A percentile compares a stretch with the other conserved stretches of the same genome.
These are phyloP conservation scores for Acanthamoeba sp. DNA, from an alignment of 208 protist species.

Conservation along the genomic window DNA sequence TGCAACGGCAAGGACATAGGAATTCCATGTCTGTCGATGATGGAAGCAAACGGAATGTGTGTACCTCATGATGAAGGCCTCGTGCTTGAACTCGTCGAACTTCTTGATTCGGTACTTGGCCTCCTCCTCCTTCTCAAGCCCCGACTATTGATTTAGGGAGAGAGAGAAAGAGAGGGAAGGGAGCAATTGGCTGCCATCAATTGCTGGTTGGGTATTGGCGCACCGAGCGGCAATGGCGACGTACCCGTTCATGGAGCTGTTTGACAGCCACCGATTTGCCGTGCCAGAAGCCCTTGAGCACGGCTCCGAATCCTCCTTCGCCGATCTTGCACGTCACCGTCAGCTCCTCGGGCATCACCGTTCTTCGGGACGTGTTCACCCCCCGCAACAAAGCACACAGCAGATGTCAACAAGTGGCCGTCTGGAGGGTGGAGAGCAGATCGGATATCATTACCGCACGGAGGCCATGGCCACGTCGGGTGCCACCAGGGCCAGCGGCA, in stretches of 20 bases:
- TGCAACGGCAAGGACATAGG: neutral
- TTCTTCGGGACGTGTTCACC: neutral
- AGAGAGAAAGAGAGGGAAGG: neutral
- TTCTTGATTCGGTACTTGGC: slow-evolving; percentile 52
- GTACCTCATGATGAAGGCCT: slow-evolving; percentile 82
- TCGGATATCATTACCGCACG: neutral
- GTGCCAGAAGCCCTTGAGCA: slow-evolving; percentile 60
- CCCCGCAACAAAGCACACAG: neutral
- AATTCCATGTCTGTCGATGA: too few relatives aligned
- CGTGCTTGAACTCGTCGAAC: slow-evolving; percentile 81
- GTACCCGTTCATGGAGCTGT: slow-evolving; percentile 20
- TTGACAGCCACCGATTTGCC: slow-evolving; percentile 53
- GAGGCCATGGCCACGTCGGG: slow-evolving; percentile 41
- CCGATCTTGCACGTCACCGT: slow-evolving; percentile 58
- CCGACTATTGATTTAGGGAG: neutral
- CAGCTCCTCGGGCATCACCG: slow-evolving; percentile 6
- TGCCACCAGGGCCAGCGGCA: neutral
- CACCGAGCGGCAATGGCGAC: neutral
- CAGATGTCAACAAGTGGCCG: neutral
- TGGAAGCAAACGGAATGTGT: too few relatives aligned
- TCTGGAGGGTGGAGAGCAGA: neutral
- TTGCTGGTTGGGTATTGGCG: too few relatives aligned
- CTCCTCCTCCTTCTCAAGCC: slow-evolving; percentile 62
- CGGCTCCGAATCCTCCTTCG: slow-evolving; percentile 51
- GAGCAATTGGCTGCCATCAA: neutral